These are phyloP conservation scores for Dendrobium nobile DNA, from an alignment of 106 monocot species.

Conservation along the genomic window DNA sequence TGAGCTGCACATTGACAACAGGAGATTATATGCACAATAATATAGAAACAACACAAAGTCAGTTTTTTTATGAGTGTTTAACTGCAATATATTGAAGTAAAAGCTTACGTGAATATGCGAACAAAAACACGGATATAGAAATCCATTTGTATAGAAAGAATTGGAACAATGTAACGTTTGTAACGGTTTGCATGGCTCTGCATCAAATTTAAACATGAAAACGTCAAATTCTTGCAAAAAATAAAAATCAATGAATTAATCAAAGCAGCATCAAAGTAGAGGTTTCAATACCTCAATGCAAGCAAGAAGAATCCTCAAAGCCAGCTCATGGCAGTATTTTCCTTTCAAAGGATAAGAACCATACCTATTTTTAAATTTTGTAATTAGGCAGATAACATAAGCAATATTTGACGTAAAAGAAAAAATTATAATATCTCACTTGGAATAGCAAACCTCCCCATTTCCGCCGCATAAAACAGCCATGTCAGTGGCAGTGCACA, in stretches of 20 bases:
- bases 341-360: conserved; percentile 89
- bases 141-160: conserved; percentile 95
- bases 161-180: conserved; percentile 88
- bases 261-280: not conserved
- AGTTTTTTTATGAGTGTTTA: not conserved
- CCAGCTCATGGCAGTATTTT: conserved; percentile 96
- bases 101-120: conserved; percentile 73
- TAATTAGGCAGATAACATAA: not conserved
- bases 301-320: conserved; percentile 90
- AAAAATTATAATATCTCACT: conserved; percentile 39
- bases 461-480: conserved; percentile 87
- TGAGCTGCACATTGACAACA: conserved; percentile 39
- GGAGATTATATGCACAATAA: not conserved
- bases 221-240: not conserved
- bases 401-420: not conserved
- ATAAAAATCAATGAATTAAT: conserved; percentile 1
- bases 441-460: conserved; percentile 95
- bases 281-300: conserved; percentile 69
- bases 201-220: conserved; percentile 6
- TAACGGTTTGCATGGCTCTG: conserved; percentile 98
- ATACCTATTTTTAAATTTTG: conserved; percentile 40
- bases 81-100: conserved; percentile 6
- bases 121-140: conserved; percentile 98
- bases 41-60: not conserved
- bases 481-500: conserved; percentile 99